Conservation (phyloP, 176 grass and related monocot genomes). For the Lolium perenne region DNA sequence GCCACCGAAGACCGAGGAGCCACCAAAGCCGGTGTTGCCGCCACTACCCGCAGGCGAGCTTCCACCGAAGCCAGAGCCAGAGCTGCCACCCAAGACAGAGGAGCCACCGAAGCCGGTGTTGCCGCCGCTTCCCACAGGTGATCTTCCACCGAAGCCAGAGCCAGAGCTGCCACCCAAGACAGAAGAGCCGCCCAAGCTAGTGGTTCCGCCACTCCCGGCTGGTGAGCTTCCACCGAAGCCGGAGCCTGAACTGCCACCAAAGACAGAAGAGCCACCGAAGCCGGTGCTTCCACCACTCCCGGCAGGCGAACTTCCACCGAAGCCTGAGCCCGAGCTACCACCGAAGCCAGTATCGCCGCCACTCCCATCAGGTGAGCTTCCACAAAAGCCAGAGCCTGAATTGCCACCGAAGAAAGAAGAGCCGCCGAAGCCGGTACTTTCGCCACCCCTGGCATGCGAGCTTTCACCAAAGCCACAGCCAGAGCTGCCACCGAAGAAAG, state of each 20-base stretch:
- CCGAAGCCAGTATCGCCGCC: neutral
- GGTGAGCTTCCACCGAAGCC: neutral
- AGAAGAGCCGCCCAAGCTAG: neutral
- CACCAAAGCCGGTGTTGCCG: neutral
- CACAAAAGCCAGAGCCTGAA: neutral
- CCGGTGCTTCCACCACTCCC: neutral
- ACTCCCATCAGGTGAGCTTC: neutral
- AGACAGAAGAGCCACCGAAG: neutral
- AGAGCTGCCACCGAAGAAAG: neutral
- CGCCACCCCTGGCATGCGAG: neutral
- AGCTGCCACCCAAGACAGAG: rapidly evolving
- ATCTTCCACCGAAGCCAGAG: neutral
- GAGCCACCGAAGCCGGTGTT: neutral
- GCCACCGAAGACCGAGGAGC: neutral
- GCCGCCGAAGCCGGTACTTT: neutral
- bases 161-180: neutral
- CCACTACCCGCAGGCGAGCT: neutral
- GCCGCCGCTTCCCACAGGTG: neutral
- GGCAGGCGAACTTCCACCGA: neutral
- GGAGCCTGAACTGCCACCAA: neutral
- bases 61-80: neutral
- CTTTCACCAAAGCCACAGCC: neutral
- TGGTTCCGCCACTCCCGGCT: neutral
- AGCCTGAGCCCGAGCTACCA: neutral
- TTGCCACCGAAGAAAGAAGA: neutral